phyloP scores from a whole-genome alignment of 345 rosid species.

The Eucalyptus decipiens region DNA sequence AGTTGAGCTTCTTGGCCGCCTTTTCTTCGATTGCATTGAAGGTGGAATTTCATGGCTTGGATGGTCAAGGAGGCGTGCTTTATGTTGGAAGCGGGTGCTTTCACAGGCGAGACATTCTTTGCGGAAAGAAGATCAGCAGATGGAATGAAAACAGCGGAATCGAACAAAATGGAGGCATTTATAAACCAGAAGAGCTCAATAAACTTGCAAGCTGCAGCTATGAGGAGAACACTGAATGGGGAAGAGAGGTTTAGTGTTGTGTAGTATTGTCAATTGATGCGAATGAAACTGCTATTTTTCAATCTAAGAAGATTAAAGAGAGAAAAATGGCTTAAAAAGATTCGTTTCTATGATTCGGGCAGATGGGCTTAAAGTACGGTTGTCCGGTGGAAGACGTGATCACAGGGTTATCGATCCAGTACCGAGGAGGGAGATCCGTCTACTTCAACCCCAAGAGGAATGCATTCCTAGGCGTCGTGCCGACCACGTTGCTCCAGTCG shows the following conservation, averaged over 20 bases:
- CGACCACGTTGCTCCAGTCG: conserved; percentile 43
- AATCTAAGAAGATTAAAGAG: not conserved
- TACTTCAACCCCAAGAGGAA: conserved; percentile 39
- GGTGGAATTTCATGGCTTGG: conserved; percentile 56
- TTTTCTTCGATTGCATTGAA: not conserved
- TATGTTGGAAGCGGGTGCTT: conserved; percentile 76
- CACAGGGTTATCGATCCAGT: conserved; percentile 62
- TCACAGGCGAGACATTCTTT: conserved; percentile 65
- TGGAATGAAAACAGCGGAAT: conserved; percentile 1
- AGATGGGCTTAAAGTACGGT: conserved; percentile 73
- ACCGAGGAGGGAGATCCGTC: conserved; percentile 69
- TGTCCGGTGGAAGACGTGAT: conserved; percentile 77
- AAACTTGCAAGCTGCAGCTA: conserved; percentile 44
- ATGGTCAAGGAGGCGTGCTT: conserved; percentile 61
- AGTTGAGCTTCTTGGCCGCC: not conserved
- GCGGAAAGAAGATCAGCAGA: conserved; percentile 21
- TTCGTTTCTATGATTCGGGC: conserved; percentile 1
- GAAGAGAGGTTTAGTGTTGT: conserved; percentile 36
- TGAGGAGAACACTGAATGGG: conserved; percentile 60
- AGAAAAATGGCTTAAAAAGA: not conserved
- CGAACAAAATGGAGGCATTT: not conserved
- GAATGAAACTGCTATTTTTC: not conserved
- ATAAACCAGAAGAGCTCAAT: conserved; percentile 17
- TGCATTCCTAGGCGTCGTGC: conserved; percentile 53
- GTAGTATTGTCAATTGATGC: not conserved